Evolutionary conservation across 2,329 filamentous ascomycete species (phyloP), one percentile per base, ranked within the genome.

Genomic region (Ceratocystis variospora): DNA sequence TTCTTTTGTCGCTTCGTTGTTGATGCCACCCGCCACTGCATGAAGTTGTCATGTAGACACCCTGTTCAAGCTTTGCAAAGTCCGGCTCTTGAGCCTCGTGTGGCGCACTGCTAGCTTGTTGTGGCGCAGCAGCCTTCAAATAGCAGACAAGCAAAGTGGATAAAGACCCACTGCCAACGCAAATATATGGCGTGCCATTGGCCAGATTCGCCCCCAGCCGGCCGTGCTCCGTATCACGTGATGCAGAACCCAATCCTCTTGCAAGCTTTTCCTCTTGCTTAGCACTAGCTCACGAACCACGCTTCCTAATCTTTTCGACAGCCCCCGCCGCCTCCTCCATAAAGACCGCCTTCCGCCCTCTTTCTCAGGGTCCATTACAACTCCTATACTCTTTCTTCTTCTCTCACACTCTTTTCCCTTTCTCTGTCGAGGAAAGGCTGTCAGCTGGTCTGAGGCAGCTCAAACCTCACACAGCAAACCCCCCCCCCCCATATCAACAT

Each of bases 381-480:
- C 10, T 41, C 37, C 37, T 15, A 41, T 15, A 15, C 15, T 67
- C 53, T 55, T 33, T 41, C 25, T 44, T 44, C 19, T 45, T 25
- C 48, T 28, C 28, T 33, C 57, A 10, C 64, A 31, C 28, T 61
- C 41, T 46, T 33, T 28, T 61, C 46, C 19, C 46, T 48, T 45
- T 48, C 33, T 63, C 57, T 37, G 61, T 67, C 45, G 67, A 68
- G 67, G 67, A 63, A 61, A 46, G 44, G 61, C 61, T 57, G 61
- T 62, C 63, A 68, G 67, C 63, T 63, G 63, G 61, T 55, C 67
- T 66, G 67, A 62, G 61, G 62, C 62, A 65, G 59, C 50, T 62
- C 50, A 61, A 59, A 25, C 33, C 46, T 50, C 62, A 53, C 37
- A 41, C 37, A 15, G 37, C 12, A 53, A 7, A 53, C 33, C 63